Base-by-base conservation (phyloP, 1,139 yeast genomes). In the Pichia norvegensis region DNA sequence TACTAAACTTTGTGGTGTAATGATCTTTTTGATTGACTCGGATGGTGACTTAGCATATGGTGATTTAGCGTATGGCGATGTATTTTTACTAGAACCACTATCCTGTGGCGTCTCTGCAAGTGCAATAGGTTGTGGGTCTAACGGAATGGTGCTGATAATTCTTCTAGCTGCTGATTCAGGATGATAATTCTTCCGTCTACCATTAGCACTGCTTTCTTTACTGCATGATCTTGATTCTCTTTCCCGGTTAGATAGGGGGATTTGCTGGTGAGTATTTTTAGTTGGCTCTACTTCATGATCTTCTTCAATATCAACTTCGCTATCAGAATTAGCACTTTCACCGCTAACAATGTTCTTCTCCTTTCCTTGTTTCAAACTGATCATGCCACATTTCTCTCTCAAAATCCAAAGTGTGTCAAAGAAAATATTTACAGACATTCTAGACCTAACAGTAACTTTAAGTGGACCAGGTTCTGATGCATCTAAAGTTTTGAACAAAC, bases 381-480 rank as follows among this genome's bases (percentile, higher is more conserved):
- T 78, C 82, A 85, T 81, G 14, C 96, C 97, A 49, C 86, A 87
- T 60, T 85, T 85, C 54, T 85, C 92, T 55, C 96, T 70, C 56
- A 90, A 68, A 7, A 86, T 73, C 76, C 88, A 85, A 47, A 92
- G 67, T 58, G 92, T 82, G 63, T 92, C 98, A 62, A 90, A 92
- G 57, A 92, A 87, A 2, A 90, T 88, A 46, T 94, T 83, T 0
- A 95, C 96, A 5, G 95, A 78, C 95, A 86, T 83, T 54, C 97
- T 74, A 10, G 94, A 81, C 41, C 86, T 72, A 13, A 88, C 81
- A 2, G 75, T 73, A 14, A 88, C 78, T 36, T 73, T 58, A 10
- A 58, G 52, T 8, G 49, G 45, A 40, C 55, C 46, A 2, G 58
- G 45, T 21, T 58, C 56, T 14, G 70, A 70, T 45, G 73, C 74